Conservation (phyloP, 352 stramenopile genomes). For the Pythium vanterpoolii region DNA sequence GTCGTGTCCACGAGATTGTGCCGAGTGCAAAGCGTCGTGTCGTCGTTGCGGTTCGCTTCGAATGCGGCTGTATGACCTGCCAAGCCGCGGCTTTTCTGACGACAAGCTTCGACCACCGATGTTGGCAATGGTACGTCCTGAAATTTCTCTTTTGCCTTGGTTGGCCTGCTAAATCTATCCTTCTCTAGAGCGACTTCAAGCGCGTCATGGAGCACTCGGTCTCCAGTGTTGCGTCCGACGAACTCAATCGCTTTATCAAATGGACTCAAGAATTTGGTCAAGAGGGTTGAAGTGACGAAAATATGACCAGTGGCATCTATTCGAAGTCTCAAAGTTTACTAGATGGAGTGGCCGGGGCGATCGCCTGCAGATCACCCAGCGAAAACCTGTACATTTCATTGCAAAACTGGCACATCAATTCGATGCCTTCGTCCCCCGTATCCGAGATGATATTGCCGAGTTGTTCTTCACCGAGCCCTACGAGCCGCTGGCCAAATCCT, state of each 20-base stretch:
- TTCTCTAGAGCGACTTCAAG: constrained; percentile 92
- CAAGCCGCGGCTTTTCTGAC: constrained; percentile 76
- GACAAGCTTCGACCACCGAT: constrained; percentile 85
- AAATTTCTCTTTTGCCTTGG: not conserved
- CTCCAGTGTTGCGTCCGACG: constrained; percentile 94
- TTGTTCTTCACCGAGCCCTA: constrained; percentile 46
- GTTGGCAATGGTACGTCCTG: constrained; percentile 69
- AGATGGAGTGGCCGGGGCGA: constrained; percentile 15
- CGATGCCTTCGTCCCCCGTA: constrained; percentile 48
- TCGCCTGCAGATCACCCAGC: constrained; percentile 36
- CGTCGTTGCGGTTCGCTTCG: constrained; percentile 67
- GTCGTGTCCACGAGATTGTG: constrained; percentile 56
- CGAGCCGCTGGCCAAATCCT: constrained; percentile 48
- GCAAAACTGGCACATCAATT: constrained; percentile 84
- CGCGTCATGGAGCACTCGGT: constrained; percentile 93
- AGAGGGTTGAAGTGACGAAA: constrained; percentile 82
- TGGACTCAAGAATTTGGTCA: constrained; percentile 99
- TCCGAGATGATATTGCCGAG: constrained; percentile 49
- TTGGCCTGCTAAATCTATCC: not conserved
- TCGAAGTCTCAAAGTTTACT: constrained; percentile 18
- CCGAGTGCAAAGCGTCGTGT: constrained; percentile 69
- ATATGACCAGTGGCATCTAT: constrained; percentile 4
- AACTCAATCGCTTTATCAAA: constrained; percentile 97
- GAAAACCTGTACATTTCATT: constrained; percentile 78
- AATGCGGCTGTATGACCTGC: constrained; percentile 85